Percentiles rank a stretch among this genome's conserved stretches.
These are phyloP conservation scores for Zymoseptoria ardabiliae DNA, from an alignment of 2,329 filamentous ascomycete genomes.

Conservation along the genomic window DNA sequence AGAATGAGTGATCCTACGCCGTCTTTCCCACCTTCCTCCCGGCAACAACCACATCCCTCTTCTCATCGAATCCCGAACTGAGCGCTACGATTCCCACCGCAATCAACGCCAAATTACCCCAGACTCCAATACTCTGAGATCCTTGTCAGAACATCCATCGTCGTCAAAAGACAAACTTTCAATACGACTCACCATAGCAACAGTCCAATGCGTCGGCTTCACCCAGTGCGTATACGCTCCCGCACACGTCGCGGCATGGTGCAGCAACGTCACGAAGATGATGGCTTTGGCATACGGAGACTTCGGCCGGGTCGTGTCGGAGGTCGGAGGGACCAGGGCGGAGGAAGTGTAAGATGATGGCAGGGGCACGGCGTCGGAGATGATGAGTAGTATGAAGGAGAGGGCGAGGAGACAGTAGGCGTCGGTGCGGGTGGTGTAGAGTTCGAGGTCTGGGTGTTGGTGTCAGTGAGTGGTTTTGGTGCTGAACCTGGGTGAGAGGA, in stretches of 20 bases:
- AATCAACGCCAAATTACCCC: slow-evolving; percentile 26
- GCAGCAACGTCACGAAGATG: slow-evolving; percentile 28
- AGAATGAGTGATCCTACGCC: not conserved
- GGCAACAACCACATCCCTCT: slow-evolving; percentile 9
- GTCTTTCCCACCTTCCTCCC: slow-evolving; percentile 14
- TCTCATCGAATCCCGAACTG: slow-evolving; percentile 17
- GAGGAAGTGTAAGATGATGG: slow-evolving; percentile 18
- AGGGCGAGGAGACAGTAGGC: slow-evolving; percentile 30
- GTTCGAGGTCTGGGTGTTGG: slow-evolving; percentile 28
- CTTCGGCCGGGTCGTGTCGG: slow-evolving; percentile 10
- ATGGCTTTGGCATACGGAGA: slow-evolving; percentile 29
- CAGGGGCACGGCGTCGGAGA: slow-evolving; percentile 27
- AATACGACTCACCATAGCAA: slow-evolving; percentile 29
- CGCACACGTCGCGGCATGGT: slow-evolving; percentile 30
- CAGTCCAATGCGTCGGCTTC: slow-evolving; percentile 26
- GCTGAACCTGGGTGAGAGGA: not conserved
- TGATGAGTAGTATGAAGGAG: slow-evolving; percentile 24
- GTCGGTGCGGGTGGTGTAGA: slow-evolving; percentile 33
- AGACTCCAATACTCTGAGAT: slow-evolving; percentile 22
- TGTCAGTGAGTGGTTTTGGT: not conserved
- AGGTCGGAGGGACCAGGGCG: slow-evolving; percentile 10
- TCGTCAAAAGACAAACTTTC: too few species aligned
- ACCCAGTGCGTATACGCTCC: slow-evolving; percentile 30
- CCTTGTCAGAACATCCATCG: not conserved
- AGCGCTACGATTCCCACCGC: slow-evolving; percentile 24